Base-by-base conservation (phyloP, 192 early-diverging fungal species). In the Dissophora ornata region DNA sequence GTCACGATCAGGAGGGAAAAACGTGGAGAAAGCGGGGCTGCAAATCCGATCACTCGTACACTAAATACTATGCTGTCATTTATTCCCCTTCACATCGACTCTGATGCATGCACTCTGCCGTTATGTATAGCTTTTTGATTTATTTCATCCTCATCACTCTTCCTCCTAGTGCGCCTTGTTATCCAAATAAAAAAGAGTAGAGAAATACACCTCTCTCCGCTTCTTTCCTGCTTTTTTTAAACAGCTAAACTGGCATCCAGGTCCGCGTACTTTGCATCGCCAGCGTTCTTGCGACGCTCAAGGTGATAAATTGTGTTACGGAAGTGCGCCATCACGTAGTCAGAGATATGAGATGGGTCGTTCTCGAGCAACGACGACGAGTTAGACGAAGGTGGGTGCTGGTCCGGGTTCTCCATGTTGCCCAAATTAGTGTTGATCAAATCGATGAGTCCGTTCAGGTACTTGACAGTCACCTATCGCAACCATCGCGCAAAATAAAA, bases 391-490 rank as follows among this genome's bases (percentile, higher is more conserved):
- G 85, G 58, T 33, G 88, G 79, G 69, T 85, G 83, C 59, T 88
- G 87, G 66, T 90, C 90, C 44, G 90, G 90, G 42, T 87, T 89
- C 62, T 94, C 91, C 71, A 94, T 88, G 65, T 84, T 88, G 15
- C 81, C 79, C 25, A 92, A 66, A 66, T 95, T 93, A 50, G 91
- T 94, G 71, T 95, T 93, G 53, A 99, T 97, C 59, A 97, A 80
- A 54, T 97, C 95, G 68, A 99, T 94, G 61, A 99, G 83, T 22
- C 93, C 94, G 78, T 96, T 97, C 67, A 99, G 85, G 71, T 94
- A 97, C 75, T 94, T 95, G 41, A 92, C 89, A 19, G 95, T 96
- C 15, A 99, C 92, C 81, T 94, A 82, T n/a, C n/a, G n/a, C n/a
- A 1, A 38, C 36, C 36, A 38, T n/a, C 36, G 36, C 36, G 13